phyloP scores from a whole-genome alignment of 2,329 filamentous ascomycete species.

The Aspergillus hortae region DNA sequence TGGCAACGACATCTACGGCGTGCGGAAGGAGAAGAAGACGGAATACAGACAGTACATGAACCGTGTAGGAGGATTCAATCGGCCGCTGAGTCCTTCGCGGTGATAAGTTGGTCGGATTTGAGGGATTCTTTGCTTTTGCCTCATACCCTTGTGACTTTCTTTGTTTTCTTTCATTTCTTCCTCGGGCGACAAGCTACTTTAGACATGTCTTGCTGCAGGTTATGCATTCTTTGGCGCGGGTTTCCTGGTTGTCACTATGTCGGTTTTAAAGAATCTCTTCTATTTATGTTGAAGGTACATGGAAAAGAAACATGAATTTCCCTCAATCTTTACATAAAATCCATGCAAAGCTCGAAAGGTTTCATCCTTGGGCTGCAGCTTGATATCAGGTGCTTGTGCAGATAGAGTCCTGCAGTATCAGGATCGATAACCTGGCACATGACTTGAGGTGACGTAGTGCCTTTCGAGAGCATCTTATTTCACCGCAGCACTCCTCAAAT shows the following conservation, averaged over 20 bases:
- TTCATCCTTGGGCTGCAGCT: no score
- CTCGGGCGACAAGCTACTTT: not conserved
- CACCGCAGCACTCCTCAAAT: conserved; percentile 1
- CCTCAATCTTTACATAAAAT: no score
- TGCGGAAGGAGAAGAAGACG: conserved; percentile 89
- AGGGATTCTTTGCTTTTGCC: conserved; percentile 5
- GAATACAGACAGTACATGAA: conserved; percentile 96
- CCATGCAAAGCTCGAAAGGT: no score
- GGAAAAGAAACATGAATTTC: no score
- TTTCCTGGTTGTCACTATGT: not conserved
- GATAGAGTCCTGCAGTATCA: no score
- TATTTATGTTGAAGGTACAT: no score
- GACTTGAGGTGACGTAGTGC: conserved; percentile 26
- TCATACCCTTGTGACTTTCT: conserved; percentile 4
- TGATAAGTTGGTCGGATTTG: conserved; percentile 14
- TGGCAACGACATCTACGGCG: conserved; percentile 78
- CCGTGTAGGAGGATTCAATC: conserved; percentile 48
- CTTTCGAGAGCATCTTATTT: not conserved
- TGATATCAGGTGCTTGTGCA: no score
- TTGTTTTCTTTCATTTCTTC: conserved; percentile 8
- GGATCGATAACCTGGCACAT: conserved; percentile 17
- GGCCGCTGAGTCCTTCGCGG: conserved; percentile 46
- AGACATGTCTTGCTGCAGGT: not conserved
- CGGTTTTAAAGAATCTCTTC: no score
- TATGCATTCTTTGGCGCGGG: conserved; percentile 1